Evolutionary conservation across 768 basidiomycete species (phyloP), one percentile per base, ranked within the genome.

Genomic region (Paxillus involutus): DNA sequence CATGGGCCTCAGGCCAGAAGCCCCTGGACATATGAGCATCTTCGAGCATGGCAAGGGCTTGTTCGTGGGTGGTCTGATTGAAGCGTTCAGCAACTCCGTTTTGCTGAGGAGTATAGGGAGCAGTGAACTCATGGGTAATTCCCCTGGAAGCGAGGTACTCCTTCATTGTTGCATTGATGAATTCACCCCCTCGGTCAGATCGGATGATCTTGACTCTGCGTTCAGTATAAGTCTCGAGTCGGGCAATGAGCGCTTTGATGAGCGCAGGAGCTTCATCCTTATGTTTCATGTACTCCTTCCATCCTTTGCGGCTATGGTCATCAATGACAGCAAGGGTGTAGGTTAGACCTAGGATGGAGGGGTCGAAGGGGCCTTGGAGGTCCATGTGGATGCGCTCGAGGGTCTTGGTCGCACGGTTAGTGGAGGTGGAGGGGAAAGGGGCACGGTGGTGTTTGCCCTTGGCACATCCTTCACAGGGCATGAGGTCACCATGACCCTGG

Each of bases 21-120:
- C n/a, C n/a, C n/a, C 56, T 44, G 0, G 62, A 59, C 3, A 70
- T 41, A 1, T 56, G 40, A n/a, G 58, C 49, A n/a, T 56, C 62
- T 21, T 63, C 56, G 2, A 69, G 56, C 56, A 67, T 64, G 0
- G 69, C 61, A 1, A 64, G 59, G 0, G 59, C 63, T 29, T 55
- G 47, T 12, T 70, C 61, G 12, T 64, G 50, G 1, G 64, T 50
- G 0, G 67, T 71, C 2, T 66, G 59, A 33, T 71, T 71, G 10
- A 66, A 61, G 0, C 63, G 41, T 47, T 72, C 67, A 2, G 69
- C 67, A 13, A 68, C 49, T 10, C 66, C 62, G 47, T 71, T 72
- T 41, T 69, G 65, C 26, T 66, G 58, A 0, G 67, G 65, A 4
- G 63, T 61, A n/a, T 64, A 14, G 8, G 44, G 52, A 12, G 49